Percentiles rank a stretch among this genome's conserved stretches.
Conservation (phyloP, 1,284 basidiomycete genomes). For the Puccinia horiana region DNA sequence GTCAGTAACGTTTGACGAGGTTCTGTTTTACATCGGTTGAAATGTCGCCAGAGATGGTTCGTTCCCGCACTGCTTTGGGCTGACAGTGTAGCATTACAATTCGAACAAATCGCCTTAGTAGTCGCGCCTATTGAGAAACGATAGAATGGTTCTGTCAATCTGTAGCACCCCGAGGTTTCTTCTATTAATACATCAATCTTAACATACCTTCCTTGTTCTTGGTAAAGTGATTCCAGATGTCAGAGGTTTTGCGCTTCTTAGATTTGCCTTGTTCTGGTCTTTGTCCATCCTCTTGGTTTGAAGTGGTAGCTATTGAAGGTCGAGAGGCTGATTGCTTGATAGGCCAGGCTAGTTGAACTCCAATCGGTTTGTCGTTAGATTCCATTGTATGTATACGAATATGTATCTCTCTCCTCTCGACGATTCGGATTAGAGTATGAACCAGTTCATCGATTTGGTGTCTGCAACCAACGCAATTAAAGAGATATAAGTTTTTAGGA, state of each 20-base stretch:
- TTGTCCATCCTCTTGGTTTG: not conserved
- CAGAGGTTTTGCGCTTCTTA: conserved; percentile 16
- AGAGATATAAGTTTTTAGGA: no score
- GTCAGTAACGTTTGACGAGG: not conserved
- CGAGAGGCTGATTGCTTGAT: not conserved
- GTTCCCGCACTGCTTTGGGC: conserved; percentile 6
- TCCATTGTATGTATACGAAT: no score
- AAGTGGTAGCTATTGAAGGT: not conserved
- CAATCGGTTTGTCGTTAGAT: not conserved
- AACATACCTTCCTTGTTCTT: conserved; percentile 16
- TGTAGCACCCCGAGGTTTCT: not conserved
- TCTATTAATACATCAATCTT: not conserved
- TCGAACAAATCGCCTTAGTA: conserved; percentile 21
- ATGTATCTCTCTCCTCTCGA: no score
- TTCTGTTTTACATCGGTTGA: conserved; percentile 3
- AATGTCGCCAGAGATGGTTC: conserved; percentile 24
- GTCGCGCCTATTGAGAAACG: not conserved
- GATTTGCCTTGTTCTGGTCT: not conserved
- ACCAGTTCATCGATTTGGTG: no score
- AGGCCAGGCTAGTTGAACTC: not conserved
- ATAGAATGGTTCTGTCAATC: not conserved
- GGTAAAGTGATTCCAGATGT: conserved; percentile 30
- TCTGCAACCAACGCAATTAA: no score
- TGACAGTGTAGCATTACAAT: not conserved
- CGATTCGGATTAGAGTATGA: no score